Conservation (phyloP, 2,329 filamentous ascomycete genomes). For the Sarocladium kiliense region DNA sequence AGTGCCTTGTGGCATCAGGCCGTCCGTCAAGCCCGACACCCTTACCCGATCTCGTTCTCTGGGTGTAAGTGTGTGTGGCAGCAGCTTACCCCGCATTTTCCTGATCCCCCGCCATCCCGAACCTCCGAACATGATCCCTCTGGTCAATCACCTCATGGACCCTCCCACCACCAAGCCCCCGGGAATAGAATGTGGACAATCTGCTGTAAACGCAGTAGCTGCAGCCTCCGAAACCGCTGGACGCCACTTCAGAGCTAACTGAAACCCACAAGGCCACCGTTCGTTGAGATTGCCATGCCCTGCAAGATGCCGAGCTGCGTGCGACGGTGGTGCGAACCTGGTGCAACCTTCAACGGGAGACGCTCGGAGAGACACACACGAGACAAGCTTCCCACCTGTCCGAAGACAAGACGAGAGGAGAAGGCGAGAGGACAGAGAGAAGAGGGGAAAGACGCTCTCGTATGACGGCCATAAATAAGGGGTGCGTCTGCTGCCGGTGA, state of each 20-base stretch:
- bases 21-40: too few species aligned
- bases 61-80: too few species aligned
- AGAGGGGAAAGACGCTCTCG: neutral
- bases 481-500: neutral
- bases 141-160: neutral
- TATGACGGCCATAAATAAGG: neutral
- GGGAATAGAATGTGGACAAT: neutral
- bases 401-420: neutral
- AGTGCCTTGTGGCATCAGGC: too few species aligned
- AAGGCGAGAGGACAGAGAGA: neutral
- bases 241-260: neutral
- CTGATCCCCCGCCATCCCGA: slow-evolving; percentile 4
- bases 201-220: too few species aligned
- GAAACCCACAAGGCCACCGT: neutral
- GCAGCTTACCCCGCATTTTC: slow-evolving; percentile 3
- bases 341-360: slow-evolving; percentile 5
- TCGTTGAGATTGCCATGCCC: neutral
- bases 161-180: neutral
- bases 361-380: neutral
- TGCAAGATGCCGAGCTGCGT: slow-evolving; percentile 8
- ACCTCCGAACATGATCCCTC: neutral
- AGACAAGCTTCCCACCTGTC: slow-evolving; percentile 5
- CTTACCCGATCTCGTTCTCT: too few species aligned
- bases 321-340: slow-evolving; percentile 3
- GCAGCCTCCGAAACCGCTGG: neutral